phyloP scores from a whole-genome alignment of 805 yeast species.

The Lachancea kluyveri region DNA sequence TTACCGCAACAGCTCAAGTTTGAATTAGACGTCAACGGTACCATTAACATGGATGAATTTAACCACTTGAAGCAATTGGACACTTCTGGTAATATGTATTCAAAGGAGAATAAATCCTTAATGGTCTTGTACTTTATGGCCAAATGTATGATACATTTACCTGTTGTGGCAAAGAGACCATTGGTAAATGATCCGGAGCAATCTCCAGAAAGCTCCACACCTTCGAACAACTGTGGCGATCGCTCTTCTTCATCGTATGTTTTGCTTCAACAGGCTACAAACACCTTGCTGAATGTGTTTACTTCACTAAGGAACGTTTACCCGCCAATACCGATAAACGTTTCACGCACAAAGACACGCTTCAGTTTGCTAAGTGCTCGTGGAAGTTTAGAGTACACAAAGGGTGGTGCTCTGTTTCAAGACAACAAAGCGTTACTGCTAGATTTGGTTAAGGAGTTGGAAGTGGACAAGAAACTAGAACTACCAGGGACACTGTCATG shows the following conservation, averaged over 20 bases:
- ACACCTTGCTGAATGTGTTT: conserved; percentile 51
- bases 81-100: conserved; percentile 19
- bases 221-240: conserved; percentile 9
- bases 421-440: conserved; percentile 55
- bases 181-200: conserved; percentile 17
- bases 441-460: conserved; percentile 44
- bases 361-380: conserved; percentile 60
- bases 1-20: conserved; percentile 57
- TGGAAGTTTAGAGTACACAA: conserved; percentile 74
- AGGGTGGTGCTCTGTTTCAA: conserved; percentile 75
- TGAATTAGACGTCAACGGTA: conserved; percentile 55
- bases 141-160: conserved; percentile 57
- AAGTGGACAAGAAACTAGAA: conserved; percentile 43
- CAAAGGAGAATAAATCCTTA: conserved; percentile 46
- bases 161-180: conserved; percentile 45
- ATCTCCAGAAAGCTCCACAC: conserved; percentile 1
- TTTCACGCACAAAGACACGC: conserved; percentile 56
- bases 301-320: conserved; percentile 37
- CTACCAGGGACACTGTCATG: conserved; percentile 57
- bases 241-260: conserved; percentile 52
- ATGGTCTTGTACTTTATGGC: conserved; percentile 57
- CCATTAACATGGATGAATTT: conserved; percentile 22
- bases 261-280: conserved; percentile 61
- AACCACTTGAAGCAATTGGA: conserved; percentile 9
- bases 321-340: conserved; percentile 59